phyloP scores from a whole-genome alignment of 208 protist species.

The Polymyxa betae region DNA sequence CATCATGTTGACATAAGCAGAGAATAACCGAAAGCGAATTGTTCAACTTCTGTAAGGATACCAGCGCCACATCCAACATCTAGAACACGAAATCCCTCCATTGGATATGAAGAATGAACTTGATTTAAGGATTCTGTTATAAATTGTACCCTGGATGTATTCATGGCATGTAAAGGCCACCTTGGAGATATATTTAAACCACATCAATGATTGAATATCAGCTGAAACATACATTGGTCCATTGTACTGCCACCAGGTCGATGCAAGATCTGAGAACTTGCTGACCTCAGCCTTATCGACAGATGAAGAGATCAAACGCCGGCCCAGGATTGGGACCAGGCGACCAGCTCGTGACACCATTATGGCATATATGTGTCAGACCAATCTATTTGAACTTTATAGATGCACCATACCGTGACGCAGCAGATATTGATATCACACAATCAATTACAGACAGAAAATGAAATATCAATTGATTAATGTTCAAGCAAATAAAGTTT shows the following conservation, averaged over 20 bases:
- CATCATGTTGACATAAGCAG: neutral
- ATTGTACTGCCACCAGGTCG: neutral
- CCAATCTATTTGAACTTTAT: too few relatives aligned
- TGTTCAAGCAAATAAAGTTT: slow-evolving; percentile 1
- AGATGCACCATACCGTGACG: too few relatives aligned
- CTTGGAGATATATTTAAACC: neutral
- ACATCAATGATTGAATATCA: neutral
- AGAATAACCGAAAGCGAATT: neutral
- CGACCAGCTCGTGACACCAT: too few relatives aligned
- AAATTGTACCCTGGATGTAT: neutral
- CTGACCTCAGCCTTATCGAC: slow-evolving; percentile 1
- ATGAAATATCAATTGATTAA: neutral
- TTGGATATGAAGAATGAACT: neutral
- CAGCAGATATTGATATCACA: too few relatives aligned
- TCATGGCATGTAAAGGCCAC: neutral
- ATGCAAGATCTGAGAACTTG: neutral
- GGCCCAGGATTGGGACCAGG: neutral
- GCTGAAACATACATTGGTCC: slow-evolving; percentile 26
- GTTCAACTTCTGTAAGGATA: slow-evolving; percentile 17
- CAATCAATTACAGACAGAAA: neutral
- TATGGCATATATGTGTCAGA: too few relatives aligned
- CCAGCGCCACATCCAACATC: slow-evolving; percentile 40
- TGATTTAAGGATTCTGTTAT: neutral
- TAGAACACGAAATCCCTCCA: neutral
- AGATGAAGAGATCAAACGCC: neutral